A percentile compares a stretch with the other conserved stretches of the same genome.
phyloP scores from a whole-genome alignment of 768 basidiomycete species.

The Chiua virens region DNA sequence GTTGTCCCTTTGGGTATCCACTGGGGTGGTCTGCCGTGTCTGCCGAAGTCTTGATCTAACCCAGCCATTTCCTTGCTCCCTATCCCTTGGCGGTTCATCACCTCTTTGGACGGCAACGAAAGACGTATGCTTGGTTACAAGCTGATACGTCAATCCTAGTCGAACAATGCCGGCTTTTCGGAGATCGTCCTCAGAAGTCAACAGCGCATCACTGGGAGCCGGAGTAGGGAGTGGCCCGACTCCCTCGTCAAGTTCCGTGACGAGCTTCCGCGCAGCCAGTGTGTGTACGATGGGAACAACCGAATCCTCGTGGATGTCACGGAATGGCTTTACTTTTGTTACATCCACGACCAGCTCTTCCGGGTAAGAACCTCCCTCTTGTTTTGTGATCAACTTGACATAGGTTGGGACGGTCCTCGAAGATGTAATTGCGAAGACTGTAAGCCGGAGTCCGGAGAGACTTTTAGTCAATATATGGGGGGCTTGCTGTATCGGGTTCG shows the following conservation, averaged over 20 bases:
- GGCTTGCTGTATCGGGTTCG: slow-evolving; percentile 36
- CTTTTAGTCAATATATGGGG: slow-evolving; percentile 33
- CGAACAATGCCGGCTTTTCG: slow-evolving; percentile 47
- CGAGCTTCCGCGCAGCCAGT: slow-evolving; percentile 52
- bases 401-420: slow-evolving; percentile 21
- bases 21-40: not conserved
- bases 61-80: slow-evolving; percentile 8
- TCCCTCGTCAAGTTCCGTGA: slow-evolving; percentile 48
- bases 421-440: slow-evolving; percentile 34
- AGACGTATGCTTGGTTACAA: slow-evolving; percentile 53
- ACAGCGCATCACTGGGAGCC: slow-evolving; percentile 20
- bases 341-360: slow-evolving; percentile 22
- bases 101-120: slow-evolving; percentile 53
- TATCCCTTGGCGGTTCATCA: slow-evolving; percentile 15
- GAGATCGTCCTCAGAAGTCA: slow-evolving; percentile 32
- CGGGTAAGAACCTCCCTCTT: slow-evolving; percentile 22
- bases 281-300: slow-evolving; percentile 46
- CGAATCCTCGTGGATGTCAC: slow-evolving; percentile 9
- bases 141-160: slow-evolving; percentile 51
- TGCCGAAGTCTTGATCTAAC: slow-evolving; percentile 15
- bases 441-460: slow-evolving; percentile 35
- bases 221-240: slow-evolving; percentile 34
- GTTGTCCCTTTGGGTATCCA: not conserved
- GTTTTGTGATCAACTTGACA: slow-evolving; percentile 28
- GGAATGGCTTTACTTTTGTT: slow-evolving; percentile 25